These are phyloP conservation scores for Saccharomyces cerevisiae DNA, from an alignment of 805 yeast genomes.

Conservation along the genomic window DNA sequence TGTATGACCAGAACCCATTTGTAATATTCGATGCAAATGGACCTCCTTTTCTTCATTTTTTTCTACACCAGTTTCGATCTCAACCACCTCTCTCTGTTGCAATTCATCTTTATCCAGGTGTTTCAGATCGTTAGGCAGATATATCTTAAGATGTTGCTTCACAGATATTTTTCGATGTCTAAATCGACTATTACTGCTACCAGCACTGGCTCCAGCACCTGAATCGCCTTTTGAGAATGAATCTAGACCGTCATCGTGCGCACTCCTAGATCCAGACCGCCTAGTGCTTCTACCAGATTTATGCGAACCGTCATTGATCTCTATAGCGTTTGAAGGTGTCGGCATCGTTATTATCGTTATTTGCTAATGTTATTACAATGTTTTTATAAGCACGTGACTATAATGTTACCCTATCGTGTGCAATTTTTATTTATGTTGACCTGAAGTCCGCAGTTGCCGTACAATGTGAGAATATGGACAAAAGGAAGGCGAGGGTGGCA, in stretches of 20 bases:
- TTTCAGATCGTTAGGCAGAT: slow-evolving; percentile 72
- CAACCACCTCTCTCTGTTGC: slow-evolving; percentile 75
- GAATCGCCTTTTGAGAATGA: background rate
- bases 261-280: slow-evolving; percentile 1
- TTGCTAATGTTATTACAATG: background rate
- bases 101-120: slow-evolving; percentile 51
- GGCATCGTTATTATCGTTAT: slow-evolving; percentile 4
- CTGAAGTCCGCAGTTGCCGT: background rate
- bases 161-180: slow-evolving; percentile 93
- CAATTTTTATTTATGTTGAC: background rate
- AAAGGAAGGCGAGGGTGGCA: background rate
- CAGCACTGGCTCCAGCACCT: slow-evolving; percentile 7
- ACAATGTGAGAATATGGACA: background rate
- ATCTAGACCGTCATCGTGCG: background rate
- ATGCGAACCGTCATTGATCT: background rate
- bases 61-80: slow-evolving; percentile 95
- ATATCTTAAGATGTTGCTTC: slow-evolving; percentile 73
- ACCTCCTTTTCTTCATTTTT: slow-evolving; percentile 96
- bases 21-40: slow-evolving; percentile 85
- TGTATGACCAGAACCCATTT: slow-evolving; percentile 37
- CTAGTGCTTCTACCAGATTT: slow-evolving; percentile 3
- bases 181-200: slow-evolving; percentile 57
- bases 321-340: slow-evolving; percentile 5
- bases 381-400: background rate
- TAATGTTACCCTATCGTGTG: background rate